Evolutionary conservation across 345 rosid genomes (phyloP).

Genomic region (Chamaenerion angustifolium): DNA sequence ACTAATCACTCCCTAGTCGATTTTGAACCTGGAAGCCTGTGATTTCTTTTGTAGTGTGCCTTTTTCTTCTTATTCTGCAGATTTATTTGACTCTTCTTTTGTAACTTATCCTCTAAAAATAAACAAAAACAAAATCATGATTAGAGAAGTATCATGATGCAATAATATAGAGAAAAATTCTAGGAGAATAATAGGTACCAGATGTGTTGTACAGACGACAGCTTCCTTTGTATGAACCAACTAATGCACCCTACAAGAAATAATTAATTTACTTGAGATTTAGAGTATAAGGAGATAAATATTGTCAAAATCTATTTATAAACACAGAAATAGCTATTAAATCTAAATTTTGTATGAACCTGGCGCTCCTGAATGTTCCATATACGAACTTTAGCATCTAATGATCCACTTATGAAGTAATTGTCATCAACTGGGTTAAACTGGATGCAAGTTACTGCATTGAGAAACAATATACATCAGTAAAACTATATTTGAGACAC

Average conservation of each 20-base stretch:
- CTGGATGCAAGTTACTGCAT: too few species aligned
- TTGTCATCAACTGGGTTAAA: too few species aligned
- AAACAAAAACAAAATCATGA: neutral
- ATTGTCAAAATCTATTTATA: too few species aligned
- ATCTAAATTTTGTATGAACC: too few species aligned
- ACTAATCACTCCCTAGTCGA: neutral
- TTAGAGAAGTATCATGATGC: neutral
- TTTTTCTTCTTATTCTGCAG: slow-evolving; percentile 89
- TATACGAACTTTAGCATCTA: too few species aligned
- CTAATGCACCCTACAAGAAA: slow-evolving; percentile 66
- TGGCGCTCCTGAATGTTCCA: slow-evolving; percentile 86
- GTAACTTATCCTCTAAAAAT: slow-evolving; percentile 69
- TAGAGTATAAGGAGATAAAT: neutral
- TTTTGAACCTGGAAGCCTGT: slow-evolving; percentile 89
- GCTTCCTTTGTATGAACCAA: slow-evolving; percentile 90
- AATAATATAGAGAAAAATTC: too few species aligned
- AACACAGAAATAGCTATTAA: too few species aligned
- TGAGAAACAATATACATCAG: too few species aligned
- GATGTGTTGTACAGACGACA: slow-evolving; percentile 58
- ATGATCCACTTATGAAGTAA: too few species aligned
- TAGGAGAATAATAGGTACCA: slow-evolving; percentile 24
- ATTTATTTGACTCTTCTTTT: slow-evolving; percentile 51
- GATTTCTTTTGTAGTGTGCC: slow-evolving; percentile 76
- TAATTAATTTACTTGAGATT: neutral
- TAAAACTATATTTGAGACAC: neutral